These are phyloP conservation scores for Colletotrichum sp. DNA, from an alignment of 2,329 filamentous ascomycete genomes.

Conservation along the genomic window DNA sequence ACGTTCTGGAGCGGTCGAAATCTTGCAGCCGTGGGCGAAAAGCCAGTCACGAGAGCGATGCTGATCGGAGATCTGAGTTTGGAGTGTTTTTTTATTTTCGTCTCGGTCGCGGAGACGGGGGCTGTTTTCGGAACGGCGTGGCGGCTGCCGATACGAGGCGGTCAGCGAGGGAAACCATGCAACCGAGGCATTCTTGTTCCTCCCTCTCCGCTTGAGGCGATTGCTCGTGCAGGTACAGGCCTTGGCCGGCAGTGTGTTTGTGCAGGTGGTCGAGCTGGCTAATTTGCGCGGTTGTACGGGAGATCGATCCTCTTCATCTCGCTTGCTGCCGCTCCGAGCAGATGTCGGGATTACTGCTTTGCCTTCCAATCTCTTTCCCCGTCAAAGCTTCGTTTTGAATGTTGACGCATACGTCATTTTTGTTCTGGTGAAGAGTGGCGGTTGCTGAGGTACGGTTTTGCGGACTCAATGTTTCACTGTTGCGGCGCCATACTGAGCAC, in stretches of 20 bases:
- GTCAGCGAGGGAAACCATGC: not conserved
- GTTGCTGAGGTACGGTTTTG: not conserved
- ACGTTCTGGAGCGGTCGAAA: slow-evolving; percentile 10
- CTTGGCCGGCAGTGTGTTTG: not conserved
- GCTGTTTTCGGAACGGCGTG: slow-evolving; percentile 9
- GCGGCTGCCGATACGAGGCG: not conserved
- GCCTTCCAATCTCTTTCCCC: not conserved
- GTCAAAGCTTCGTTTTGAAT: not conserved
- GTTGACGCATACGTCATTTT: not conserved
- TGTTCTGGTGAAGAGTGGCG: not conserved
- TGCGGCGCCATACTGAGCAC: not conserved
- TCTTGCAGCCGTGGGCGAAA: not conserved
- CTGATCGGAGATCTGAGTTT: not conserved
- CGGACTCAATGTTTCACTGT: not conserved
- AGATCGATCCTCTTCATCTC: not conserved
- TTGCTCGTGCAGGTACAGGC: not conserved
- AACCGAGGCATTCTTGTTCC: not conserved
- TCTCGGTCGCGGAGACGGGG: not conserved
- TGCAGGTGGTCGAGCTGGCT: not conserved
- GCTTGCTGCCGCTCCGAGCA: not conserved
- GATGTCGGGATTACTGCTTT: not conserved
- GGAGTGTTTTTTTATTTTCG: not conserved
- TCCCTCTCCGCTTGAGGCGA: not conserved
- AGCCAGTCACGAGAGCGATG: not conserved
- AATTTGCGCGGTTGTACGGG: not conserved